These are phyloP conservation scores for Tolypocladium sp. DNA, from an alignment of 2,329 filamentous ascomycete species.

Conservation along the genomic window DNA sequence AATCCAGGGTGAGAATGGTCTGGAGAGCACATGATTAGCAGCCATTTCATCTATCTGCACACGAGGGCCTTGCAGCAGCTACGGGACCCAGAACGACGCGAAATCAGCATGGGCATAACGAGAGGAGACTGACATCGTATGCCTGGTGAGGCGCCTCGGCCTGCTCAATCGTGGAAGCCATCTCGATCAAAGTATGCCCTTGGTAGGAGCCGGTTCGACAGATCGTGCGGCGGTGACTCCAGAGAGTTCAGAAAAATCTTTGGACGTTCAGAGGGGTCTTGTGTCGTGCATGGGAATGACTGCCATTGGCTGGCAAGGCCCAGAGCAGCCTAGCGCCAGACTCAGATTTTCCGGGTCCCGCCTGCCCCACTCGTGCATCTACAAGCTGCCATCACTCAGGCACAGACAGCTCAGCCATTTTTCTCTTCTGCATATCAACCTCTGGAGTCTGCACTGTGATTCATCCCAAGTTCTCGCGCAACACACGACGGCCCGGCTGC, in stretches of 20 bases:
- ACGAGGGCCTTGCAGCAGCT: not conserved
- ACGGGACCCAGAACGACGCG: not conserved
- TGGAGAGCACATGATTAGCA: slow-evolving; percentile 14
- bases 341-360: not conserved
- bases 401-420: not conserved
- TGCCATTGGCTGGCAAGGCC: not conserved
- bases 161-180: not conserved
- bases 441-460: not conserved
- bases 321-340: not conserved
- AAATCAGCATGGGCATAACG: not conserved
- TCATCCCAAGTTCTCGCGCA: not conserved
- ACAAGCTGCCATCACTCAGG: not conserved
- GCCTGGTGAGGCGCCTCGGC: slow-evolving; percentile 8
- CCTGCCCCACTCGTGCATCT: not conserved
- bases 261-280: not conserved
- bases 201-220: not conserved
- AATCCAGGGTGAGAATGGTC: slow-evolving; percentile 64
- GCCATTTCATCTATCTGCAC: not conserved
- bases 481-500: not conserved
- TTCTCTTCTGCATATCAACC: not conserved
- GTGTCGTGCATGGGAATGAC: not conserved
- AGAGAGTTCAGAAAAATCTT: not conserved
- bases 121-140: slow-evolving; percentile 3
- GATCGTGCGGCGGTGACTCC: not conserved
- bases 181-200: not conserved